Conservation (phyloP, 2,329 filamentous ascomycete genomes). For the Endoconidiophora polonica region DNA sequence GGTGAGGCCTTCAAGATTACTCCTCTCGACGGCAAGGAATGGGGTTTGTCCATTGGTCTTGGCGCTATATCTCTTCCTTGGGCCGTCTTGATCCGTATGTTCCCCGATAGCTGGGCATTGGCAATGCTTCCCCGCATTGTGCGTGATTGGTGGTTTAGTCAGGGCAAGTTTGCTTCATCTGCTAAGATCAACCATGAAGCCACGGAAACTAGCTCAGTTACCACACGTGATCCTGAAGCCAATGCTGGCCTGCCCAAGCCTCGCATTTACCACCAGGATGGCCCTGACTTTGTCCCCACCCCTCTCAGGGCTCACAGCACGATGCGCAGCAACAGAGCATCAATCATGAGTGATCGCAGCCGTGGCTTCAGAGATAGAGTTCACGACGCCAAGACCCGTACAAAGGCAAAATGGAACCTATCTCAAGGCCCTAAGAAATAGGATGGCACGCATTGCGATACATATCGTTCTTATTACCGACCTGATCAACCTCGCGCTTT, state of each 20-base stretch:
- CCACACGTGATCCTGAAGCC: background rate
- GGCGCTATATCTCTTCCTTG: slow-evolving; percentile 61
- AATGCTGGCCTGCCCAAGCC: background rate
- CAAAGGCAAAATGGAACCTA: background rate
- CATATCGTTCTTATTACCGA: too few species aligned
- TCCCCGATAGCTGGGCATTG: slow-evolving; percentile 45
- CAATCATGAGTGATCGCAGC: slow-evolving; percentile 10
- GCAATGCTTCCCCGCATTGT: slow-evolving; percentile 10
- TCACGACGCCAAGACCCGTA: slow-evolving; percentile 5
- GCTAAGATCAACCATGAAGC: background rate
- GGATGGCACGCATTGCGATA: background rate
- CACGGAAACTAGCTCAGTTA: background rate
- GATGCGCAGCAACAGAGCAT: slow-evolving; percentile 11
- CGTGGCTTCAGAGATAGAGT: slow-evolving; percentile 5
- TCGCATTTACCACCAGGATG: slow-evolving; percentile 1
- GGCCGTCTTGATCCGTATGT: slow-evolving; percentile 52
- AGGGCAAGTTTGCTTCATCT: background rate
- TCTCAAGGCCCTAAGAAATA: background rate
- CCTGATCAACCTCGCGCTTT: too few species aligned
- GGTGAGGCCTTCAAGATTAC: slow-evolving; percentile 55
- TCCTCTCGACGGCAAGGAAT: slow-evolving; percentile 51
- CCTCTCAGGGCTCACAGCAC: slow-evolving; percentile 9
- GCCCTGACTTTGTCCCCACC: slow-evolving; percentile 6
- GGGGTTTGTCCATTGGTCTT: slow-evolving; percentile 67
- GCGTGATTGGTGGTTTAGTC: slow-evolving; percentile 8